Percentiles rank a stretch among this genome's conserved stretches.
Conservation (phyloP, 2,329 filamentous ascomycete species). For the Gliomastix tumulicola region DNA sequence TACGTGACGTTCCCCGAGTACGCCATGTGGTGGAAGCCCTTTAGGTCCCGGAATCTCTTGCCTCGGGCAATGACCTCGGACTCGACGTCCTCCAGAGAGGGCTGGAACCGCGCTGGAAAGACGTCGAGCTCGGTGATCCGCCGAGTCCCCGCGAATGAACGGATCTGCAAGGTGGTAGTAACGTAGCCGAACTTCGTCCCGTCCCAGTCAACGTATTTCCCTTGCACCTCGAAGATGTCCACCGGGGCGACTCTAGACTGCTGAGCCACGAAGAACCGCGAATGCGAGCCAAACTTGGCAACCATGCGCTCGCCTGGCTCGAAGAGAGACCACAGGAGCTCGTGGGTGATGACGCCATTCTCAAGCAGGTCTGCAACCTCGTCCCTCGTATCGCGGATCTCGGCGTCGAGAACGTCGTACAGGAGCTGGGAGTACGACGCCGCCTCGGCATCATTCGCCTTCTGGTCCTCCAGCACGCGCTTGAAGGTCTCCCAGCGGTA, state of each 20-base stretch:
- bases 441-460: neutral
- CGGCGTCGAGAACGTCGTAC: conserved; percentile 3
- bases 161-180: neutral
- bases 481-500: conserved; percentile 5
- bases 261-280: no score
- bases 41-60: conserved; percentile 3
- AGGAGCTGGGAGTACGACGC: conserved; percentile 5
- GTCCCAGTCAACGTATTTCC: conserved; percentile 2
- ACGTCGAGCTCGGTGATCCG: conserved; percentile 3
- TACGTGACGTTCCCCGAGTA: conserved; percentile 18
- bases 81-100: neutral
- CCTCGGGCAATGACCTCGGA: conserved; percentile 3
- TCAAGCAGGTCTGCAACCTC: conserved; percentile 2
- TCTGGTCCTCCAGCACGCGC: conserved; percentile 3
- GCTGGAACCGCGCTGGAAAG: conserved; percentile 4
- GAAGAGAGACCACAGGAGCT: conserved; percentile 82
- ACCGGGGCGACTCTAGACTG: no score
- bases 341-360: conserved; percentile 73
- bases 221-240: neutral
- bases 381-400: conserved; percentile 1
- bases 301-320: conserved; percentile 80
- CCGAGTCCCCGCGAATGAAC: conserved; percentile 3
- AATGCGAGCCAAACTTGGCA: no score
- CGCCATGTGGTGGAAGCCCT: conserved; percentile 4
- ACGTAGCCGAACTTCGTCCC: conserved; percentile 3